Conservation (phyloP, 805 yeast species). For the Cyberlindnera amylophila region DNA sequence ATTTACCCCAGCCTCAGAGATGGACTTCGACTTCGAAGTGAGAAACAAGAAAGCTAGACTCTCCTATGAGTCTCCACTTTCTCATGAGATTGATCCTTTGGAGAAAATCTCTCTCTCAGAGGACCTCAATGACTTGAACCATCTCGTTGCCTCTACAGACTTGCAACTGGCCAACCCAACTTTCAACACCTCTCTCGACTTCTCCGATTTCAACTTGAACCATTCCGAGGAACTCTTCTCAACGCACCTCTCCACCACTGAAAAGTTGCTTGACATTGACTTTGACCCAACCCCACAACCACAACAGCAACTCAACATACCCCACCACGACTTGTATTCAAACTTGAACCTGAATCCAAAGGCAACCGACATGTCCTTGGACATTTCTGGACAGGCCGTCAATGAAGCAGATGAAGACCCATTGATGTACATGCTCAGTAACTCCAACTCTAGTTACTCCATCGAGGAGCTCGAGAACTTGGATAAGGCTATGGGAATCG, state of each 20-base stretch:
- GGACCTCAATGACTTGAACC: constrained; percentile 21
- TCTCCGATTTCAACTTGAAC: neutral
- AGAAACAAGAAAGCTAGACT: constrained; percentile 11
- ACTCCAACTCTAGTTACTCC: constrained; percentile 19
- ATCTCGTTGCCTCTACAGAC: constrained; percentile 3
- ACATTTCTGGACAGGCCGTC: constrained; percentile 2
- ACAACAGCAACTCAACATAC: neutral
- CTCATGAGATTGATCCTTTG: constrained; percentile 20
- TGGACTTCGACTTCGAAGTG: constrained; percentile 10
- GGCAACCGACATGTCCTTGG: neutral
- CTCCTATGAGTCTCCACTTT: constrained; percentile 20
- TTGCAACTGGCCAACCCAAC: neutral
- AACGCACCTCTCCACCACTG: neutral
- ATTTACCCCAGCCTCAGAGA: constrained; percentile 19
- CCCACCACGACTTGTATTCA: neutral
- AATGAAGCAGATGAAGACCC: constrained; percentile 22
- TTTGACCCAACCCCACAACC: neutral
- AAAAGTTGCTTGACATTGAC: constrained; percentile 8
- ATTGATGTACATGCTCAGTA: constrained; percentile 20
- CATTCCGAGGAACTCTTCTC: constrained; percentile 1
- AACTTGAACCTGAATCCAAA: neutral
- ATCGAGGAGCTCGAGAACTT: constrained; percentile 26
- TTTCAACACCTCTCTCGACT: constrained; percentile 6
- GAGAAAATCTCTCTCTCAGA: constrained; percentile 14
- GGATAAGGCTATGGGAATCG: constrained; percentile 30